A percentile compares a stretch with the other conserved stretches of the same genome.
Conservation (phyloP, 768 basidiomycete species). For the Termitomyces sp. region DNA sequence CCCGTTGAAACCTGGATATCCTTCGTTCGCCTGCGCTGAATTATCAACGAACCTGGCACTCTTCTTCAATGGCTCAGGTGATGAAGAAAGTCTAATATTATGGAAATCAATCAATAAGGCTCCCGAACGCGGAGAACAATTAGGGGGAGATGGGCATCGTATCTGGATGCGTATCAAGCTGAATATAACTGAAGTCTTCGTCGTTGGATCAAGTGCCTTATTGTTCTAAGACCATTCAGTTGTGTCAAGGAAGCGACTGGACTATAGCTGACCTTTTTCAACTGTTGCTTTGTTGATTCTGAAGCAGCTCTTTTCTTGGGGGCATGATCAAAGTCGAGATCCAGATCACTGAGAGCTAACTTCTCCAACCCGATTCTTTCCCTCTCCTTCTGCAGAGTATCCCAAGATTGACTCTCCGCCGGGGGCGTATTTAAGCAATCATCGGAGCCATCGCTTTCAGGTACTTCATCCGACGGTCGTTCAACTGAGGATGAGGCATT, state of each 20-base stretch:
- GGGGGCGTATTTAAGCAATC: slow-evolving; percentile 32
- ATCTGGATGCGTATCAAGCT: slow-evolving; percentile 62
- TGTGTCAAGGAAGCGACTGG: background rate
- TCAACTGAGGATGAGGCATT: background rate
- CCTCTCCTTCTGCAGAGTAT: slow-evolving; percentile 22
- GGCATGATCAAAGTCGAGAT: slow-evolving; percentile 46
- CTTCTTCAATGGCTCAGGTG: slow-evolving; percentile 18
- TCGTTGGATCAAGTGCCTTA: background rate
- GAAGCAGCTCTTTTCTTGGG: background rate
- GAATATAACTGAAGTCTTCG: slow-evolving; percentile 33
- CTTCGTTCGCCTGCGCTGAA: background rate
- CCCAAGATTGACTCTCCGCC: slow-evolving; percentile 25
- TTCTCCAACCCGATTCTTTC: slow-evolving; percentile 41
- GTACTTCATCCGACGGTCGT: background rate
- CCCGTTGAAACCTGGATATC: slow-evolving; percentile 3
- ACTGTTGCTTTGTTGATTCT: background rate
- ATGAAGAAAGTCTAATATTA: slow-evolving; percentile 36
- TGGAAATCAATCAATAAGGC: slow-evolving; percentile 61
- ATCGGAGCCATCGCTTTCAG: slow-evolving; percentile 14
- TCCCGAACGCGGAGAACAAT: slow-evolving; percentile 53
- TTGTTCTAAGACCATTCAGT: background rate
- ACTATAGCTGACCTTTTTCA: background rate
- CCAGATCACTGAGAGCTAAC: slow-evolving; percentile 53
- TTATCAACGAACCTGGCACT: slow-evolving; percentile 24
- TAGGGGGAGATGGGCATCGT: slow-evolving; percentile 57